A percentile compares a stretch with the other conserved stretches of the same genome.
These are phyloP conservation scores for Xylaria sp. DNA, from an alignment of 2,329 filamentous ascomycete species.

Conservation along the genomic window DNA sequence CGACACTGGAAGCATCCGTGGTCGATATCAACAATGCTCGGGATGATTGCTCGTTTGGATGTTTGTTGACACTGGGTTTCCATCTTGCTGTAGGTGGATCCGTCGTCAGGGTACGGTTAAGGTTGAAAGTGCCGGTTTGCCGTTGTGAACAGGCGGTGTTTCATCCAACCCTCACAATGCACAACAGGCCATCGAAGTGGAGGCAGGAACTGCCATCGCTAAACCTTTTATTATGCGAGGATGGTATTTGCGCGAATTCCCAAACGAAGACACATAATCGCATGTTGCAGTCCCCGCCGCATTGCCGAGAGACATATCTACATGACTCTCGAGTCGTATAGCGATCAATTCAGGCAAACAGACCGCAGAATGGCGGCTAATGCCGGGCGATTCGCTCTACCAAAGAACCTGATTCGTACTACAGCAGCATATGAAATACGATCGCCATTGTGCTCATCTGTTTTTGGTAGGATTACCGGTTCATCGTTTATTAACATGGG, in stretches of 20 bases:
- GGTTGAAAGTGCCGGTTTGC: constrained; percentile 26
- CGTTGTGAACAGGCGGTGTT: constrained; percentile 38
- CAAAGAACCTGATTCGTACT: constrained; percentile 25
- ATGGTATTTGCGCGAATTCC: constrained; percentile 9
- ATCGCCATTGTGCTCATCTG: constrained; percentile 40
- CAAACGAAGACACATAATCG: constrained; percentile 6
- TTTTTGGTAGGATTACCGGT: constrained; percentile 38
- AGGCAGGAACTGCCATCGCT: constrained; percentile 16
- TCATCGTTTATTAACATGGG: constrained; percentile 38
- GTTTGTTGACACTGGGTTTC: constrained; percentile 10
- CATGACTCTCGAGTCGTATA: constrained; percentile 24
- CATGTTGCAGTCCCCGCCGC: background rate
- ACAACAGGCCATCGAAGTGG: constrained; percentile 30
- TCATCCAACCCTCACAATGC: constrained; percentile 40
- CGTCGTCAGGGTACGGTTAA: constrained; percentile 29
- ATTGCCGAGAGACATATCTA: constrained; percentile 9
- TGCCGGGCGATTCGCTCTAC: constrained; percentile 24
- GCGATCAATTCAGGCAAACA: constrained; percentile 36
- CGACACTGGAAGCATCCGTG: constrained; percentile 2
- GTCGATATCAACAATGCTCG: constrained; percentile 4
- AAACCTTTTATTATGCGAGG: constrained; percentile 17
- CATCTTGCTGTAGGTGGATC: constrained; percentile 22
- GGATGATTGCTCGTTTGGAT: background rate
- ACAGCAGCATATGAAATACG: constrained; percentile 37
- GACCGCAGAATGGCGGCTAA: constrained; percentile 38